Percentiles rank a stretch among this genome's conserved stretches.
Evolutionary conservation across 257 asterid species (phyloP).

Genomic region (Leptodermis oblonga): DNA sequence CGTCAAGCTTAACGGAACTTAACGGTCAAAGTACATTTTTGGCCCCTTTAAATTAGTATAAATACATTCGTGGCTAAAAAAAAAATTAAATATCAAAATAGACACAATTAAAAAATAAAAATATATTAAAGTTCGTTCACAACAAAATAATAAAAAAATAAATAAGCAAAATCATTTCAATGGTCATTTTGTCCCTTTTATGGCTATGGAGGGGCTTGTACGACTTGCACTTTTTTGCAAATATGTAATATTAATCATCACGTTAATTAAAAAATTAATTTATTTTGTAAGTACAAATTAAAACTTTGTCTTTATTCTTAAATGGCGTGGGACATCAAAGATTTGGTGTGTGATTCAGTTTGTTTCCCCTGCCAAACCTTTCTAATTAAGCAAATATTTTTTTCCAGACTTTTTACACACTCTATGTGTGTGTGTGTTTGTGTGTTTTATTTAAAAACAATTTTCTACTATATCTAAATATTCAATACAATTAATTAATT

Average conservation of each 20-base stretch:
- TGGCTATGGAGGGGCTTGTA: background rate
- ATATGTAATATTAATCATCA: background rate
- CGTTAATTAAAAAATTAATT: background rate
- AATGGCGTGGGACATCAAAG: constrained; percentile 1
- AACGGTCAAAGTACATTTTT: too few relatives aligned
- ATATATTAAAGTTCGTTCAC: too few relatives aligned
- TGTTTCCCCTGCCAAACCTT: constrained; percentile 3
- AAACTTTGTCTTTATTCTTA: constrained; percentile 9
- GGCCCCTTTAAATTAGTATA: too few relatives aligned
- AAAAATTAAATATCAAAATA: too few relatives aligned
- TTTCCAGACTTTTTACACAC: background rate
- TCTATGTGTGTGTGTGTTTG: background rate
- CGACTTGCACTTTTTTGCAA: background rate
- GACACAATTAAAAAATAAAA: too few relatives aligned
- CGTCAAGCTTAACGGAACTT: too few relatives aligned
- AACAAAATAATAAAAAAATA: too few relatives aligned
- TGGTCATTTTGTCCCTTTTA: constrained; percentile 12
- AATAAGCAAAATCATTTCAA: too few relatives aligned
- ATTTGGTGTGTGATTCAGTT: background rate
- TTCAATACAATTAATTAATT: too few relatives aligned
- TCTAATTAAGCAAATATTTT: background rate
- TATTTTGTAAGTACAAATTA: background rate
- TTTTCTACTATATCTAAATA: too few relatives aligned
- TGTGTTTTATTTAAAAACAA: too few relatives aligned
- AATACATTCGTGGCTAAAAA: too few relatives aligned